Evolutionary conservation across 176 grass and related monocot species (phyloP).

Genomic region (Oryza australiensis): DNA sequence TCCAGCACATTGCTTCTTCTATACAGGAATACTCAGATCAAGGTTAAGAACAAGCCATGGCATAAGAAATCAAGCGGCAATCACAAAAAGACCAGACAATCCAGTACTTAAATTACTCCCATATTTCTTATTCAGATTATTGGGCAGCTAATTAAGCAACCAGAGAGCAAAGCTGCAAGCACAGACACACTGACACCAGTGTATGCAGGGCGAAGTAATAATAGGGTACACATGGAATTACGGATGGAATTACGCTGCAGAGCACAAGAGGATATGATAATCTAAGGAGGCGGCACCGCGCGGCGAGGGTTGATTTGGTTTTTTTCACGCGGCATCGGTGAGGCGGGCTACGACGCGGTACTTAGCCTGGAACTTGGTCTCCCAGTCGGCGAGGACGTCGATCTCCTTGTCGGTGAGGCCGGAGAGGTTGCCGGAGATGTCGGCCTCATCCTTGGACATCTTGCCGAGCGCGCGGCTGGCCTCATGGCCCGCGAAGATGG

Average conservation of each 20-base stretch:
- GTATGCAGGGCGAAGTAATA: not conserved
- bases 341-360: constrained; percentile 78
- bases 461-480: constrained; percentile 84
- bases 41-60: not conserved
- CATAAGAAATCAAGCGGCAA: not conserved
- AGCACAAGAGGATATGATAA: constrained; percentile 26
- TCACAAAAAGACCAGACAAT: not conserved
- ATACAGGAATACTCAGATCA: not conserved
- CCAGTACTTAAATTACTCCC: not conserved
- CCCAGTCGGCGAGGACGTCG: constrained; percentile 82
- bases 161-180: constrained; percentile 7
- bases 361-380: constrained; percentile 96
- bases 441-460: constrained; percentile 81
- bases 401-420: constrained; percentile 85
- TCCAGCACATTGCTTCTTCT: not conserved
- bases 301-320: no score
- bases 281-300: not conserved
- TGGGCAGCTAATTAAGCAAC: not conserved
- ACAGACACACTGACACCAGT: not conserved
- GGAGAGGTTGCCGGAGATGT: constrained; percentile 64
- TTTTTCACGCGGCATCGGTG: constrained; percentile 25
- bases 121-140: constrained; percentile 32
- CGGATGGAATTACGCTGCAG: no score
- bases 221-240: not conserved
- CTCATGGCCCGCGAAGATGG: constrained; percentile 83